Evolutionary conservation across 768 basidiomycete genomes (phyloP).

Genomic region (Pulveroboletus sp.): DNA sequence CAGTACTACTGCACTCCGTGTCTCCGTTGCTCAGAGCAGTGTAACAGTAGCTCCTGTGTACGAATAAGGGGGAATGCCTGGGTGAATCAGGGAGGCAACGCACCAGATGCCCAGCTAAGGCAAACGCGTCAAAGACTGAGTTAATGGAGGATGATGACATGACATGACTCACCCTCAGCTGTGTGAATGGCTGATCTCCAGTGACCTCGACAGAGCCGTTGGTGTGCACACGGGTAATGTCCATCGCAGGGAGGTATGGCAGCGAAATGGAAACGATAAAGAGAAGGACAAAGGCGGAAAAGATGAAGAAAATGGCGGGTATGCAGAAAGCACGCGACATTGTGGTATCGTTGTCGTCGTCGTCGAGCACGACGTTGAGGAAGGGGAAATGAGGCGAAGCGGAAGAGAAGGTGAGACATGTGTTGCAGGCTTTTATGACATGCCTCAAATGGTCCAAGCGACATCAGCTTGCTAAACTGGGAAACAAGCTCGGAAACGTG

Average conservation of each 20-base stretch:
- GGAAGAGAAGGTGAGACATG: constrained; percentile 3
- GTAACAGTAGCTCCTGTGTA: constrained; percentile 59
- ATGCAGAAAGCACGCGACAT: constrained; percentile 58
- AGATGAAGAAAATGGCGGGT: constrained; percentile 55
- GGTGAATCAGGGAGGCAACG: constrained; percentile 6
- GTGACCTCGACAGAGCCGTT: constrained; percentile 26
- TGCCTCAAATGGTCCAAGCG: constrained; percentile 8
- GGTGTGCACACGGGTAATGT: constrained; percentile 61
- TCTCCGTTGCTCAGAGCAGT: constrained; percentile 42
- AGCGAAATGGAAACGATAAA: constrained; percentile 71
- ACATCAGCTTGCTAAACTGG: too few species aligned
- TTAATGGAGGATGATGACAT: background rate
- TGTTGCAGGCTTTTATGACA: constrained; percentile 15
- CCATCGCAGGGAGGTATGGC: constrained; percentile 64
- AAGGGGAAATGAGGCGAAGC: constrained; percentile 3
- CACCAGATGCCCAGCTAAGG: constrained; percentile 72
- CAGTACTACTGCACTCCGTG: constrained; percentile 41
- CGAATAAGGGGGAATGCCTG: constrained; percentile 2
- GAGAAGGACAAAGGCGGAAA: constrained; percentile 61
- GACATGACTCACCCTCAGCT: constrained; percentile 53
- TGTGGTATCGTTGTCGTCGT: background rate
- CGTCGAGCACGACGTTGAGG: constrained; percentile 3
- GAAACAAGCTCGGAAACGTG: constrained; percentile 2
- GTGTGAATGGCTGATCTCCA: constrained; percentile 30
- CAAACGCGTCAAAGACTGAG: background rate